Evolutionary conservation across 176 grass and related monocot genomes (phyloP), one percentile per base, ranked within the genome.

Genomic region (Stipa capillata): DNA sequence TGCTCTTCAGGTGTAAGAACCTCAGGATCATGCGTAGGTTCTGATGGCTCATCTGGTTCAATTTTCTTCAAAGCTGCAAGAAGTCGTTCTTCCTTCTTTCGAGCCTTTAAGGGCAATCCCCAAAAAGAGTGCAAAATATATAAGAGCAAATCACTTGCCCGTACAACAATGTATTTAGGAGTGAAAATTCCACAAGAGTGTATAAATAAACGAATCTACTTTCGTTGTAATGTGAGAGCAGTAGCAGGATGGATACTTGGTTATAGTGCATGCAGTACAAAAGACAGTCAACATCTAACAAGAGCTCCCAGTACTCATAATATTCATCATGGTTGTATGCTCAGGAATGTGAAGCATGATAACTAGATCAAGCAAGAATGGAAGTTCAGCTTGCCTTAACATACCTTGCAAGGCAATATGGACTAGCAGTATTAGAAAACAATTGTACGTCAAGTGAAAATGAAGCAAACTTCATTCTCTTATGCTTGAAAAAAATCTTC

Each of bases 1-100:
- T 98, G 92, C 49, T 98, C 95, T 86, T 98, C 95, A 65, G 95
- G 95, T 31, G 92, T 98, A 62, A 98, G 83, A 52, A 94, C 84
- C 82, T 94, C 95, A 0, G 92, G 95, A 47, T 98, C 95, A 83
- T 94, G 95, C 40, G 73, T 90, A 58, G 85, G 76, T 81, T 98
- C 92, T 72, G 87, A 83, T 1, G 85, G 74, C 13, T 88, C 89
- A 60, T 89, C 55, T 28, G 95, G 95, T 75, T 98, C 90, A 85
- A 94, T 94, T 89, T 98, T 98, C 79, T 89, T 98, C 72, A 98
- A 77, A 52, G 92, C 90, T 63, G 85, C 72, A 74, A 81, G 83
- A 74, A 91, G 16, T 50, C 85, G 81, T 68, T 89, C 92, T 92
- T 98, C 95, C 78, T 90, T 98, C 69, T 33, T 89, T 61, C 61